Conservation (phyloP, 345 rosid species). For the Salix suchowensis region DNA sequence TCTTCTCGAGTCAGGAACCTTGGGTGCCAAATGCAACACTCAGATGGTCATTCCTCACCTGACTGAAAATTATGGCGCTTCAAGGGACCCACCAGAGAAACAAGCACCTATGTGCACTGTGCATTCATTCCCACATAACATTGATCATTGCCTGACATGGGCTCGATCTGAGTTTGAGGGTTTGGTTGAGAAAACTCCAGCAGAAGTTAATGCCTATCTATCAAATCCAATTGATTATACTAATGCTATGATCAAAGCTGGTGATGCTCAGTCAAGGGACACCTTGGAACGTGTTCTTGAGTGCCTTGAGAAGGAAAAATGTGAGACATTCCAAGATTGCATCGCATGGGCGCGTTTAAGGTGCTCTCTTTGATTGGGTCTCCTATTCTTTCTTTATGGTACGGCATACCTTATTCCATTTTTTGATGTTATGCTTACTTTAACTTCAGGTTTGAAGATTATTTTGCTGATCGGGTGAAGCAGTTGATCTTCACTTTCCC, state of each 20-base stretch:
- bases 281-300: constrained; percentile 80
- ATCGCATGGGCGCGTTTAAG: constrained; percentile 89
- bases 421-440: constrained; percentile 17
- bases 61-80: constrained; percentile 97
- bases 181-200: constrained; percentile 91
- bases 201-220: constrained; percentile 90
- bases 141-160: constrained; percentile 99
- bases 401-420: background rate
- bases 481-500: constrained; percentile 85
- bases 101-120: constrained; percentile 99
- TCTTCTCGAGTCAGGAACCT: constrained; percentile 97
- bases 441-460: constrained; percentile 81
- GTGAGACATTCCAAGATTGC: constrained; percentile 86
- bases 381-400: background rate
- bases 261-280: constrained; percentile 97
- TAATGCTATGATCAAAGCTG: constrained; percentile 64
- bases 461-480: constrained; percentile 77
- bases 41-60: constrained; percentile 98
- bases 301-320: constrained; percentile 87
- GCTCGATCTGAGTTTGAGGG: constrained; percentile 99
- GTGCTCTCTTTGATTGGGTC: constrained; percentile 31
- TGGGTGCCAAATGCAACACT: constrained; percentile 96
- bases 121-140: constrained; percentile 98
- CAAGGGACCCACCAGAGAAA: constrained; percentile 99
- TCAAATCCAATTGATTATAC: constrained; percentile 72